Conservation (phyloP, 768 basidiomycete genomes). For the Kwoniella europaea region DNA sequence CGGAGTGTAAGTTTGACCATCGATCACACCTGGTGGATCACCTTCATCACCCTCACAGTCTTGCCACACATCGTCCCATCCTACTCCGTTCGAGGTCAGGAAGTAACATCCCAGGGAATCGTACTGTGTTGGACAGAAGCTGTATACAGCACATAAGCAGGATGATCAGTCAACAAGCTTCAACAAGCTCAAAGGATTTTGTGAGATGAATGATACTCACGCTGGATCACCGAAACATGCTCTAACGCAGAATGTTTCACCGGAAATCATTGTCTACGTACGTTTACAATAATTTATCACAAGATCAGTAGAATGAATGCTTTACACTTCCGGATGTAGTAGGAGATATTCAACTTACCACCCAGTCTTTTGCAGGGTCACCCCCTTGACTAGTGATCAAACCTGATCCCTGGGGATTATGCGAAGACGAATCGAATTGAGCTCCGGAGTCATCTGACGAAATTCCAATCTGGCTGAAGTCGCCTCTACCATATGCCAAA, state of each 20-base stretch:
- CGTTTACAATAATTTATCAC: no score
- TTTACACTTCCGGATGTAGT: not conserved
- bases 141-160: no score
- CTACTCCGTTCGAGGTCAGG: conserved; percentile 38
- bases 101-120: conserved; percentile 49
- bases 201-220: conserved; percentile 22
- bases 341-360: conserved; percentile 37
- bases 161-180: not conserved
- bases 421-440: conserved; percentile 42
- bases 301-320: no score
- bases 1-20: conserved; percentile 34
- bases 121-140: conserved; percentile 45
- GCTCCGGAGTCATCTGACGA: conserved; percentile 44
- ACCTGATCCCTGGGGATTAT: conserved; percentile 39
- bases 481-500: conserved; percentile 33
- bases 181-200: not conserved
- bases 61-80: conserved; percentile 38
- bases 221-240: conserved; percentile 50
- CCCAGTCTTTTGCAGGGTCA: conserved; percentile 40
- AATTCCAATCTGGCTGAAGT: conserved; percentile 53
- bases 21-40: conserved; percentile 38
- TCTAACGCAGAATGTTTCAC: conserved; percentile 46
- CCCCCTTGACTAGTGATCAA: conserved; percentile 31
- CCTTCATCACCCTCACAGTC: conserved; percentile 44
- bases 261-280: conserved; percentile 44